A percentile compares a stretch with the other conserved stretches of the same genome.
These are phyloP conservation scores for Cladophialophora immunda DNA, from an alignment of 2,329 filamentous ascomycete genomes.

Conservation along the genomic window DNA sequence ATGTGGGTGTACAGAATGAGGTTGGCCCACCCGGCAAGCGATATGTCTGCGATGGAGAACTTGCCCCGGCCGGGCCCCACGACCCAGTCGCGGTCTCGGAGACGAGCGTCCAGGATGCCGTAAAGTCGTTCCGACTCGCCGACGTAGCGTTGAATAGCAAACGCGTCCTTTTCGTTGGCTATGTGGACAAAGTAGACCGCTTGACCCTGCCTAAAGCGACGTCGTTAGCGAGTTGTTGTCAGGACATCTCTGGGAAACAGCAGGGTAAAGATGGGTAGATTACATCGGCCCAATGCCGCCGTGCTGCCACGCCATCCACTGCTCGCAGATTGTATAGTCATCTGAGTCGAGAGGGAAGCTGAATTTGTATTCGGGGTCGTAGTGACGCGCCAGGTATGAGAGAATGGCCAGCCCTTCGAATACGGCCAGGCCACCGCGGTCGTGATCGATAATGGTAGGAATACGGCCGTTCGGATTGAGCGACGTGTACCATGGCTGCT, in stretches of 20 bases:
- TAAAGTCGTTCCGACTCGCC: background rate
- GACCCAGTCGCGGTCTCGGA: background rate
- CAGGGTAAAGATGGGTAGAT: background rate
- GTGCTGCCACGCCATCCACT: background rate
- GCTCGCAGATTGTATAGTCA: background rate
- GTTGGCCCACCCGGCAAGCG: background rate
- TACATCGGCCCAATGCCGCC: background rate
- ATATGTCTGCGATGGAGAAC: background rate
- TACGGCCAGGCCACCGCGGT: background rate
- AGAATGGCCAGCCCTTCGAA: background rate
- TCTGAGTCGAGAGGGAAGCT: background rate
- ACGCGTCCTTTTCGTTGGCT: background rate
- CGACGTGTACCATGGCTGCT: conserved; percentile 15
- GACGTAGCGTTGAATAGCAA: background rate
- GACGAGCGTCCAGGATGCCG: background rate
- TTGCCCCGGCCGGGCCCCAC: background rate
- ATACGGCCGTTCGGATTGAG: conserved; percentile 20
- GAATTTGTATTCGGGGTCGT: background rate
- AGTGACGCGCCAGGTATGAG: background rate
- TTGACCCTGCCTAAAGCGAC: background rate
- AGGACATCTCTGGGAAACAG: background rate
- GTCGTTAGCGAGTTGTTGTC: background rate
- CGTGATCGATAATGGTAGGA: conserved; percentile 7
- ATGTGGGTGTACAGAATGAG: background rate
- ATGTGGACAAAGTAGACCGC: background rate